These are phyloP conservation scores for Aspergillus pseudoterreus DNA, from an alignment of 2,329 filamentous ascomycete genomes.

Conservation along the genomic window DNA sequence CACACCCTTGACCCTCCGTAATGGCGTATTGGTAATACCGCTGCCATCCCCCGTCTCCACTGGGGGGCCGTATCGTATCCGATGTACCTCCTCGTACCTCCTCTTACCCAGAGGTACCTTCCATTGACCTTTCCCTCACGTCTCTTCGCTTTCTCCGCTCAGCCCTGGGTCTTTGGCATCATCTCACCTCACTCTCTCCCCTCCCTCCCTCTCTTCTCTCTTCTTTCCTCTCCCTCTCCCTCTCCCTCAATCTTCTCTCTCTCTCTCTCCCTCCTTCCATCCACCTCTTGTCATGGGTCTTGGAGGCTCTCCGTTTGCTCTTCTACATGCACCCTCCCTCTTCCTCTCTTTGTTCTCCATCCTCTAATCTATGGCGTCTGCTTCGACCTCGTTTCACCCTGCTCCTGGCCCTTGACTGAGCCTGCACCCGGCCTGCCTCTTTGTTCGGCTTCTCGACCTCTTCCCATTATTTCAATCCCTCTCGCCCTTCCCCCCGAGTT, in stretches of 20 bases:
- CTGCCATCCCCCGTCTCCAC: neutral
- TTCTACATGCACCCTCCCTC: conserved; percentile 15
- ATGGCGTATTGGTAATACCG: neutral
- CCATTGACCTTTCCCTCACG: conserved; percentile 10
- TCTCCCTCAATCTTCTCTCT: conserved; percentile 16
- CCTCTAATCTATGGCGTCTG: conserved; percentile 32
- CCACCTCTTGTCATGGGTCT: conserved; percentile 17
- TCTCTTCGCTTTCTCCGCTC: conserved; percentile 15
- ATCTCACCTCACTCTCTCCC: conserved; percentile 19
- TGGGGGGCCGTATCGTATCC: neutral
- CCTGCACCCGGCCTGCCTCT: conserved; percentile 34
- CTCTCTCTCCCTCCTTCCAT: conserved; percentile 10
- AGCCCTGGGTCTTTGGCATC: conserved; percentile 24
- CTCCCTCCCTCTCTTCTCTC: conserved; percentile 8
- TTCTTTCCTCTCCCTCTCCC: conserved; percentile 21
- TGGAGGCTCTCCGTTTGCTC: conserved; percentile 16
- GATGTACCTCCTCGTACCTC: no score
- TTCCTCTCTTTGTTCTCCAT: conserved; percentile 7
- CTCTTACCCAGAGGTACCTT: conserved; percentile 11
- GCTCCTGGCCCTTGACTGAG: conserved; percentile 38
- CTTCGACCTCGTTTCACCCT: conserved; percentile 25
- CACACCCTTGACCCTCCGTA: no score
- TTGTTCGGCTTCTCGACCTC: conserved; percentile 19
- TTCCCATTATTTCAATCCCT: conserved; percentile 13
- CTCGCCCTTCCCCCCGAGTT: conserved; percentile 4